Percentiles rank a stretch among this genome's conserved stretches.
Conservation (phyloP, 257 asterid genomes). For the Plantago elongata region DNA sequence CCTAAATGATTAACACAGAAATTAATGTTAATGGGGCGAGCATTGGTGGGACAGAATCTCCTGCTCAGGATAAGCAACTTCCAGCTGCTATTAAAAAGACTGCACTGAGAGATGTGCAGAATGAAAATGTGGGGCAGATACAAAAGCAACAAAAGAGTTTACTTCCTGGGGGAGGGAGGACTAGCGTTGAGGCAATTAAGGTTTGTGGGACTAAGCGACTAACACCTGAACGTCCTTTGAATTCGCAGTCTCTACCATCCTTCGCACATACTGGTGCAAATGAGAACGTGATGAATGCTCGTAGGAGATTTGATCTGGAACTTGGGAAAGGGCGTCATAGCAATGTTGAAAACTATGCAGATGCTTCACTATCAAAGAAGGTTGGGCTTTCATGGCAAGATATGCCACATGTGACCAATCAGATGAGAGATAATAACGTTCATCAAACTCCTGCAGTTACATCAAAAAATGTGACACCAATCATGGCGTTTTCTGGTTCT, state of each 20-base stretch:
- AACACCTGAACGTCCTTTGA: constrained; percentile 72
- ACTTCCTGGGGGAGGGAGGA: constrained; percentile 38
- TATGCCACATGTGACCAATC: constrained; percentile 37
- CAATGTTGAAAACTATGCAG: constrained; percentile 34
- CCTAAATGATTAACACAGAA: constrained; percentile 57
- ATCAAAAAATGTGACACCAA: constrained; percentile 32
- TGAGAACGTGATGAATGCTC: constrained; percentile 77
- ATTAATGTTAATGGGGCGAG: constrained; percentile 31
- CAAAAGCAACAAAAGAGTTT: constrained; percentile 44
- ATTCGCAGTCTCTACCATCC: constrained; percentile 43
- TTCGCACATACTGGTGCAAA: constrained; percentile 45
- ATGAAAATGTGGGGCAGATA: constrained; percentile 44
- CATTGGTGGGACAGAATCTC: constrained; percentile 31
- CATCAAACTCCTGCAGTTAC: constrained; percentile 32
- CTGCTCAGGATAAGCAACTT: constrained; percentile 49
- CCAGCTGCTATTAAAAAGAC: constrained; percentile 46
- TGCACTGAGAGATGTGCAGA: constrained; percentile 87
- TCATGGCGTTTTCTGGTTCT: constrained; percentile 33
- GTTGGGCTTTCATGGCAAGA: constrained; percentile 35
- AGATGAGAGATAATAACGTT: constrained; percentile 30
- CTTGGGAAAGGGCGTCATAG: constrained; percentile 68
- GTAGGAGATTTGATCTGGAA: constrained; percentile 85
- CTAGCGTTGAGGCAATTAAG: constrained; percentile 50
- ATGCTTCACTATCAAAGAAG: constrained; percentile 42
- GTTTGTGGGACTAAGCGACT: constrained; percentile 72